Evolutionary conservation across 202 grass and related monocot genomes (phyloP).

Genomic region (Schoenoplectus triqueter): DNA sequence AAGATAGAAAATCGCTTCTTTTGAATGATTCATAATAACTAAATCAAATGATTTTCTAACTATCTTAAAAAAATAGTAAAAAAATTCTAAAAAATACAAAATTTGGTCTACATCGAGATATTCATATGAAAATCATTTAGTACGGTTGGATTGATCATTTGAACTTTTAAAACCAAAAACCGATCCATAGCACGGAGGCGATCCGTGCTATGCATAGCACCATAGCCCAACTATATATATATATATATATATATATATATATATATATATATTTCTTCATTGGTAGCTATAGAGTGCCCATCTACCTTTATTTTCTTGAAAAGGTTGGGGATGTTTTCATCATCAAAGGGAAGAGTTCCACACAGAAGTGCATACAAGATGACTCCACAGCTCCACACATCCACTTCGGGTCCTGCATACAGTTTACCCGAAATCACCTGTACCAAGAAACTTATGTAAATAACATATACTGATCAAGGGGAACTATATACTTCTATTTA

Average conservation of each 20-base stretch:
- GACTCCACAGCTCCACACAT: slow-evolving; percentile 97
- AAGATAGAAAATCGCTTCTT: no score
- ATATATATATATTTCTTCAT: background rate
- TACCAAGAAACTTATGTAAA: slow-evolving; percentile 38
- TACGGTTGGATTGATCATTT: no score
- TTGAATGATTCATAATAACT: no score
- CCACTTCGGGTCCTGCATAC: slow-evolving; percentile 93
- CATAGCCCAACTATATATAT: background rate
- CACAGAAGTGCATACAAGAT: slow-evolving; percentile 97
- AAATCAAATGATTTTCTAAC: no score
- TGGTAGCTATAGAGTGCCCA: background rate
- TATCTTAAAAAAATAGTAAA: no score
- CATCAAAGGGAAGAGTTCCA: slow-evolving; percentile 94
- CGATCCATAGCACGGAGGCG: no score
- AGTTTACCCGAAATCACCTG: slow-evolving; percentile 97
- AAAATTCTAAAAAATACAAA: no score
- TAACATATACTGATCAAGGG: background rate
- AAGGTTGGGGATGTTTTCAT: slow-evolving; percentile 95
- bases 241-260: background rate
- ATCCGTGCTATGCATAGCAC: no score
- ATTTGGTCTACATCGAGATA: no score
- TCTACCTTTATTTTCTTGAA: slow-evolving; percentile 98
- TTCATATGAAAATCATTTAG: no score
- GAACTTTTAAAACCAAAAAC: no score
- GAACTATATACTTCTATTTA: background rate